Evolutionary conservation across 169 alveolate genomes (phyloP).

Genomic region (Blepharisma undulans): DNA sequence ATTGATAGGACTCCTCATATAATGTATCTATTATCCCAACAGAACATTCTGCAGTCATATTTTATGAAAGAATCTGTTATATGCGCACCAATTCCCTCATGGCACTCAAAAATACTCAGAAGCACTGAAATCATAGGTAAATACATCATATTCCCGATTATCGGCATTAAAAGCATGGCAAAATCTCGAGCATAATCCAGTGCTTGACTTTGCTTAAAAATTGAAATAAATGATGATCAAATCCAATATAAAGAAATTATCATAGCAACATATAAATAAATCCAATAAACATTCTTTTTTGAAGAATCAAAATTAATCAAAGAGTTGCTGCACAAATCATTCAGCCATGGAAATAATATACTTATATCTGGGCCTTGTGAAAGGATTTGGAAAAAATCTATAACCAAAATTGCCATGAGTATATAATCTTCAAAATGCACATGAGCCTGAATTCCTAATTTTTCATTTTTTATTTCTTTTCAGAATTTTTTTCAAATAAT

Average conservation of each 20-base stretch:
- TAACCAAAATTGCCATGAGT: not conserved
- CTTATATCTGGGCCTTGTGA: not conserved
- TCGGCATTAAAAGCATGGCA: not conserved
- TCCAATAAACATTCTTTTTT: not conserved
- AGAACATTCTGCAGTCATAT: not conserved
- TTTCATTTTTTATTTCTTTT: not conserved
- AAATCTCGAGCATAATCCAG: not conserved
- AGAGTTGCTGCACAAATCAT: not conserved
- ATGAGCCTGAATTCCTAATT: not conserved
- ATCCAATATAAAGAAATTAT: not conserved
- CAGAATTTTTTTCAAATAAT: not conserved
- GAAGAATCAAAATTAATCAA: not conserved
- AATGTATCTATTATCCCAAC: not conserved
- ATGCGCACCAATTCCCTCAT: not conserved
- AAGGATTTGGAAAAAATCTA: not conserved
- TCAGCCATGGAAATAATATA: not conserved
- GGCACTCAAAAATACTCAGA: slow-evolving; percentile 22
- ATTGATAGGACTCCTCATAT: not conserved
- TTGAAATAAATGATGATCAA: not conserved
- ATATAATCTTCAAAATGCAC: not conserved
- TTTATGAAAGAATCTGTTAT: not conserved
- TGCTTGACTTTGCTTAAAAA: too few relatives aligned
- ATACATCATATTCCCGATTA: not conserved
- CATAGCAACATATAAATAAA: not conserved
- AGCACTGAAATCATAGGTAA: slow-evolving; percentile 12